Evolutionary conservation across 208 protist species (phyloP).

Genomic region (Leishmania arabica): DNA sequence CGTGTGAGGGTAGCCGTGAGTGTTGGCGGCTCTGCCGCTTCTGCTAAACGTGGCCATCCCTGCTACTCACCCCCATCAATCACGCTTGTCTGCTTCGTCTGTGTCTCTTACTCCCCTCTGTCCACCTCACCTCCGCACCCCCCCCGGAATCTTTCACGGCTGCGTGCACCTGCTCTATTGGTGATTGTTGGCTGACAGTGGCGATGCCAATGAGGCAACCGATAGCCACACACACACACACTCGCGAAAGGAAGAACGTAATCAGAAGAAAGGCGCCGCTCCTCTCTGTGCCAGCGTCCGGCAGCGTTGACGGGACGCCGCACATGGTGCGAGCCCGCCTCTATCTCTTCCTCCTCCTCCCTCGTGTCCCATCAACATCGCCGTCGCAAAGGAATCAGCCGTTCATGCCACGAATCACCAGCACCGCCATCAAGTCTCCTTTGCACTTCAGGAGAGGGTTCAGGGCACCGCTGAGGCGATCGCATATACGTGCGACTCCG

Average conservation of each 20-base stretch:
- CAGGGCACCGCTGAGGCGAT: constrained; percentile 2
- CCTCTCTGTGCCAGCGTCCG: background rate
- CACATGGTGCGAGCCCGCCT: background rate
- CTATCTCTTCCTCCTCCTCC: background rate
- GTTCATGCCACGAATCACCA: background rate
- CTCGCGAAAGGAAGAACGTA: background rate
- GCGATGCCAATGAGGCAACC: too few species aligned
- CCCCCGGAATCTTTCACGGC: background rate
- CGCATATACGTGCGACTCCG: background rate
- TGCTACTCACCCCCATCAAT: background rate
- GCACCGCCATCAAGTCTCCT: constrained; percentile 1
- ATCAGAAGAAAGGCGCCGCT: background rate
- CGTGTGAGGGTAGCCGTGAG: background rate
- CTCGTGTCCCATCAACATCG: background rate
- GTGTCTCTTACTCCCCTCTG: background rate
- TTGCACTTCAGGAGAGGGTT: constrained; percentile 4
- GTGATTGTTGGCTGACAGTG: background rate
- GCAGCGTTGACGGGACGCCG: background rate
- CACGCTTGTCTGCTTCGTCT: background rate
- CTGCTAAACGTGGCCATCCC: background rate
- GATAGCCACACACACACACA: background rate
- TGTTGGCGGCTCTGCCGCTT: background rate
- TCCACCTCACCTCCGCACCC: background rate
- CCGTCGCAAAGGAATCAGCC: background rate
- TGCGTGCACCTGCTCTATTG: background rate